Evolutionary conservation across 495 filamentous ascomycete species (phyloP).

Genomic region (Penicillium psychrofluorescens): DNA sequence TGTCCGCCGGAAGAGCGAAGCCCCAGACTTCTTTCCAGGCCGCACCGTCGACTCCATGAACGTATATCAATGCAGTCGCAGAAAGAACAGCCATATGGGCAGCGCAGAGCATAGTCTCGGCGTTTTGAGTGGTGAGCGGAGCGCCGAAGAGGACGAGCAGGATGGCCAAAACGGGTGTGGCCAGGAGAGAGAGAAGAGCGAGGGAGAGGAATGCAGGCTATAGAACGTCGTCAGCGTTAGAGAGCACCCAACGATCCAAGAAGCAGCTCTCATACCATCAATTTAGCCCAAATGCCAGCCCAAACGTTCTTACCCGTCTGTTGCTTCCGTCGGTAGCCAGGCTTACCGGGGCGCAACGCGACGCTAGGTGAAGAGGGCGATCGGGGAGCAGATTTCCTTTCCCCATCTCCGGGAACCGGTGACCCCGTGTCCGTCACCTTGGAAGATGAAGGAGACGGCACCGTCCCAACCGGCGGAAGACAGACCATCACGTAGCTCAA

Average conservation of each 20-base stretch:
- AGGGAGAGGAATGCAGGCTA: slow-evolving; percentile 57
- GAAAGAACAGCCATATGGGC: slow-evolving; percentile 74
- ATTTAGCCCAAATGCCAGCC: slow-evolving; percentile 17
- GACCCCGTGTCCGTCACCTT: slow-evolving; percentile 10
- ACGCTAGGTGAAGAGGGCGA: slow-evolving; percentile 10
- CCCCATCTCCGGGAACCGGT: slow-evolving; percentile 29
- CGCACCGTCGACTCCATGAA: slow-evolving; percentile 65
- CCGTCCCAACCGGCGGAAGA: slow-evolving; percentile 56
- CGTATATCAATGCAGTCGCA: slow-evolving; percentile 70
- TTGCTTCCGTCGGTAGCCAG: slow-evolving; percentile 20
- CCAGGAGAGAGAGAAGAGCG: slow-evolving; percentile 57
- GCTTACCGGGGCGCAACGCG: slow-evolving; percentile 15
- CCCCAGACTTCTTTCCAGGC: slow-evolving; percentile 68
- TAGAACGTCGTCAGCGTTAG: slow-evolving; percentile 3
- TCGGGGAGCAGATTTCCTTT: slow-evolving; percentile 26
- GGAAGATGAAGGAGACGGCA: slow-evolving; percentile 1
- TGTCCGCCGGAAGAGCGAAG: slow-evolving; percentile 32
- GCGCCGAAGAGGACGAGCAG: slow-evolving; percentile 84
- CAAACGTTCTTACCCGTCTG: slow-evolving; percentile 9
- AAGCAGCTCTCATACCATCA: slow-evolving; percentile 24
- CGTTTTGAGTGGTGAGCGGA: slow-evolving; percentile 73
- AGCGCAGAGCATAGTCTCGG: slow-evolving; percentile 71
- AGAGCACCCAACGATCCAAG: background rate
- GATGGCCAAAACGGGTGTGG: slow-evolving; percentile 53
- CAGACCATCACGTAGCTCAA: slow-evolving; percentile 61